phyloP scores from a whole-genome alignment of 2,329 filamentous ascomycete species.

The Colletotrichum tabaci region DNA sequence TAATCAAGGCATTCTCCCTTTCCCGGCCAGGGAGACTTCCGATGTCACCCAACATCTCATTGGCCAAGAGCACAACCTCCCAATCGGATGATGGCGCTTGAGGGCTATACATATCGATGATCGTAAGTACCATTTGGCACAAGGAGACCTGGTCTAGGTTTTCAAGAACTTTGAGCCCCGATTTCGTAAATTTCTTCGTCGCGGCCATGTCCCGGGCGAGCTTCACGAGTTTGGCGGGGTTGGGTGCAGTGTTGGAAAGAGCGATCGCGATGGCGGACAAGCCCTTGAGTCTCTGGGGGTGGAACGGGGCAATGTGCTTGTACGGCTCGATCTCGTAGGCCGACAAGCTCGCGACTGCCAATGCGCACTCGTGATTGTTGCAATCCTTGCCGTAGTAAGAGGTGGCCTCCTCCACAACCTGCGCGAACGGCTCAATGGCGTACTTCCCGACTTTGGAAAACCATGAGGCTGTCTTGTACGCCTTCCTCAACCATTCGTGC shows the following conservation, averaged over 20 bases:
- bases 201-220: conserved; percentile 47
- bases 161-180: conserved; percentile 29
- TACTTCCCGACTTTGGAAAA: conserved; percentile 58
- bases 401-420: conserved; percentile 60
- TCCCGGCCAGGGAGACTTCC: conserved; percentile 62
- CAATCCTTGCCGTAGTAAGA: conserved; percentile 60
- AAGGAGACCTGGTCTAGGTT: conserved; percentile 68
- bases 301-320: conserved; percentile 65
- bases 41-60: conserved; percentile 65
- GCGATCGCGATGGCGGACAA: conserved; percentile 67
- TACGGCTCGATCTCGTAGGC: conserved; percentile 65
- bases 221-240: conserved; percentile 49
- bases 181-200: conserved; percentile 22
- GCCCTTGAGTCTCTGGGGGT: conserved; percentile 64
- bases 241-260: conserved; percentile 64
- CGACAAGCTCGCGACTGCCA: conserved; percentile 64
- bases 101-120: conserved; percentile 61
- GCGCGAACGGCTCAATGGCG: conserved; percentile 65
- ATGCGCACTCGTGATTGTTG: conserved; percentile 58
- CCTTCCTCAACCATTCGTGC: conserved; percentile 48
- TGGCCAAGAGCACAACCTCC: conserved; percentile 60
- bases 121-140: conserved; percentile 66
- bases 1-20: conserved; percentile 60
- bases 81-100: conserved; percentile 62
- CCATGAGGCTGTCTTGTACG: conserved; percentile 56